phyloP scores from a whole-genome alignment of 768 basidiomycete genomes.

The Hygrocybe punicea region DNA sequence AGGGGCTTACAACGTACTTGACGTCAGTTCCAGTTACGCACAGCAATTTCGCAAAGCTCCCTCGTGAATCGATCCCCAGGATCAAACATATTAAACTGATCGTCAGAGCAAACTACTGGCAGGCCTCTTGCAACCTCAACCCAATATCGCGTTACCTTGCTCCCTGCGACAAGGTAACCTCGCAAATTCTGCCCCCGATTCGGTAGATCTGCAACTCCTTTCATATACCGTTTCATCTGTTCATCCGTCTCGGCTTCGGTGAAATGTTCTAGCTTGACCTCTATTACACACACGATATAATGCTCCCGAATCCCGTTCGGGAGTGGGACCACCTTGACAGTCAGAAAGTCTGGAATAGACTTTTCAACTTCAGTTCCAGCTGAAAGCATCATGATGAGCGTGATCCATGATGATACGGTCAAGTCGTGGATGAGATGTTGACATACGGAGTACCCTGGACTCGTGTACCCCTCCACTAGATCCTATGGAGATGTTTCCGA shows the following conservation, averaged over 20 bases:
- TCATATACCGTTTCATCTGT: constrained; percentile 1
- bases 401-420: not conserved
- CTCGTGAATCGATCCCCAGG: not conserved
- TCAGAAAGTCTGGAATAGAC: constrained; percentile 3
- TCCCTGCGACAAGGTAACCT: not conserved
- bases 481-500: constrained; percentile 1
- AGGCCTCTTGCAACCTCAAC: not conserved
- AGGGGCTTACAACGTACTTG: too few species aligned
- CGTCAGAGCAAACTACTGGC: not conserved
- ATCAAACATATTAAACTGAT: not conserved
- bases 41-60: constrained; percentile 1
- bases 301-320: not conserved
- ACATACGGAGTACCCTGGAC: constrained; percentile 1
- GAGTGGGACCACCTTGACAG: constrained; percentile 1
- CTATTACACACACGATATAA: constrained; percentile 1
- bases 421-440: not conserved
- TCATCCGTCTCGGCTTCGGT: not conserved
- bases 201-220: not conserved
- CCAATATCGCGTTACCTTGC: not conserved
- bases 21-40: not conserved
- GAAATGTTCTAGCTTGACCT: not conserved
- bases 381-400: not conserved
- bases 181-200: not conserved
- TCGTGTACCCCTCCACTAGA: not conserved
- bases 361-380: constrained; percentile 4